Evolutionary conservation across 768 basidiomycete species (phyloP), one percentile per base, ranked within the genome.

Genomic region (Hericium alpestre): DNA sequence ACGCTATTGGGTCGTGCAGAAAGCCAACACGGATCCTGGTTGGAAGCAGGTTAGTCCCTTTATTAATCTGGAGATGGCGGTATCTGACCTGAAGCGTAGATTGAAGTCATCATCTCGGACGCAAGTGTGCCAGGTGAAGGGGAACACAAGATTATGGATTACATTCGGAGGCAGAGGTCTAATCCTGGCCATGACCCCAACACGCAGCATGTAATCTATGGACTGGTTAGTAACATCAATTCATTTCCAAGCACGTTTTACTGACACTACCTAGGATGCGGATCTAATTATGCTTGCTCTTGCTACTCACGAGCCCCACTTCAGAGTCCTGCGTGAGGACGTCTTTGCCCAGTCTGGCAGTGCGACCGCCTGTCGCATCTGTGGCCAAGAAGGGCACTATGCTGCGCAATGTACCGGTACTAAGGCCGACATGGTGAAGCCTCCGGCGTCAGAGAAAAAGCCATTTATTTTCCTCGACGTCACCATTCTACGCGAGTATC

Each of bases 141-240:
- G 68, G 96, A 99, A 69, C 96, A 99, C 71, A 99, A 99, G 75
- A 97, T 99, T 61, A 97, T 99, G 93, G 96, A 98, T 69, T 98
- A 81, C 69, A 95, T 99, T 61, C 79, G 96, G 56, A 79, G 94
- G 38, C 94, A 96, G 65, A 80, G 96, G 53, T 76, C 79, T 53
- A 90, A 94, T 66, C 80, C 81, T 22, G 87, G 84, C n/a, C 86
- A 98, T 71, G 86, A 99, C 69, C 86, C 95, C 18, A 98, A 99
- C 67, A 97, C 93, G 3, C 78, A 78, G 38, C 96, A 99, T 68
- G 95, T 98, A 56, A 98, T 99, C 60, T 99, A 98, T 73, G 96
- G 96, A 63, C 73, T 99, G 68, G 93, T 94, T 65, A 58, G 86
- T 69, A 38, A 38, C 38, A 2, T 37, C 37, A 39, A 18, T 46